Evolutionary conservation across 1,284 basidiomycete species (phyloP), one percentile per base, ranked within the genome.

Genomic region (Pseudozyma pruni): DNA sequence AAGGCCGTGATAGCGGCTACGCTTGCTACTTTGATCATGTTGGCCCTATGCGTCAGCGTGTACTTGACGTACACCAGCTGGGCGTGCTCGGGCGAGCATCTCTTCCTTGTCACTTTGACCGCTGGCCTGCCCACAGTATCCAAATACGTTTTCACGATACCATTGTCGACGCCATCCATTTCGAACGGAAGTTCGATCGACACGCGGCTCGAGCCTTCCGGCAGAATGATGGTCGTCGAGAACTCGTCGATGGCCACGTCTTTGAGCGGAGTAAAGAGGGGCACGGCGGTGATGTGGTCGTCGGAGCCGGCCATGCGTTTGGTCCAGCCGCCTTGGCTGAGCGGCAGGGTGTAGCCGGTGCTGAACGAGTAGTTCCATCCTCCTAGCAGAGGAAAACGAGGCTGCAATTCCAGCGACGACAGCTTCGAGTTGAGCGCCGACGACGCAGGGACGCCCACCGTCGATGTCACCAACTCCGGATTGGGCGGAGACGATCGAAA

Each of bases 281-380:
- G 95, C 7, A 98, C 87, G 49, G 89, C 88, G 22, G 94, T 87
- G 16, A 91, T 85, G 78, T 91, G 90, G 17, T 58, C 66, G 51
- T 53, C 38, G 2, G 43, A 41, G 9, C 31, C n/a, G 0, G 14
- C 4, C 3, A 63, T 4, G 11, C 73, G 90, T 87, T 79, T 87
- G 90, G 63, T 86, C 87, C 33, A 87, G 5, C 75, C 75, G 2
- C 74, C 75, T 2, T 35, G 13, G 10, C 49, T 46, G n/a, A 81
- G 69, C 9, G 58, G 54, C 13, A 92, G 90, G 77, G 98, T 93
- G 87, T 91, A 99, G 3, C 96, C 96, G 11, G 98, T 86, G 6
- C 91, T 93, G 84, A 95, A 98, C 38, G 86, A 89, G 84, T 96
- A 98, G 83, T 97, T 98, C 96, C 96, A 99, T 17, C 95, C 94